These are phyloP conservation scores for Cairneyella variabilis DNA, from an alignment of 495 filamentous ascomycete genomes.

Conservation along the genomic window DNA sequence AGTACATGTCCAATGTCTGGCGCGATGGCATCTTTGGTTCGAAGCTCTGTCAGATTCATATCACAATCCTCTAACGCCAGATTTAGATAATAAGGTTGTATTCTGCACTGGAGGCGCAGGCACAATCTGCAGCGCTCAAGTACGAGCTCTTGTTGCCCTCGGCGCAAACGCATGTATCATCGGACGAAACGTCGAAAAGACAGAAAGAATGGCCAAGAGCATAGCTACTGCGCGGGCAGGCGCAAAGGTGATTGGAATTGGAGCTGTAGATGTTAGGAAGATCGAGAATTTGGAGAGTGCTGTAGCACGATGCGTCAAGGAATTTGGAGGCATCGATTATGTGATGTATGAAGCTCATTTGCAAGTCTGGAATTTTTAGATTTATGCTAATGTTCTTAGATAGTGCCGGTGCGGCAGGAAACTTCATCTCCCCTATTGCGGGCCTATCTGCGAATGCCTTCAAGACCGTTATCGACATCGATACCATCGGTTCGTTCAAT, in stretches of 20 bases:
- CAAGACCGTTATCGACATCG: slow-evolving; percentile 94
- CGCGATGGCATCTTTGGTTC: slow-evolving; percentile 79
- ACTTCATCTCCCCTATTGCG: slow-evolving; percentile 87
- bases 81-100: slow-evolving; percentile 76
- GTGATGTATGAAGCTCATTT: slow-evolving; percentile 61
- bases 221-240: slow-evolving; percentile 75
- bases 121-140: slow-evolving; percentile 90
- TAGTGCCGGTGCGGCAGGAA: slow-evolving; percentile 91
- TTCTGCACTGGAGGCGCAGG: slow-evolving; percentile 96
- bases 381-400: slow-evolving; percentile 14
- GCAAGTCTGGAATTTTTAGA: not conserved
- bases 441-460: slow-evolving; percentile 84
- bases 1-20: slow-evolving; percentile 80
- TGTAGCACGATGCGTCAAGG: slow-evolving; percentile 69
- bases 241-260: slow-evolving; percentile 80
- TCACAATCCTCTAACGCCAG: slow-evolving; percentile 1
- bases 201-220: slow-evolving; percentile 70
- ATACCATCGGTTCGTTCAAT: slow-evolving; percentile 89
- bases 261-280: slow-evolving; percentile 74
- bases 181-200: slow-evolving; percentile 87
- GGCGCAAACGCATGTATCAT: slow-evolving; percentile 93
- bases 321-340: slow-evolving; percentile 85
- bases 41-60: not conserved
- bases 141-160: slow-evolving; percentile 83
- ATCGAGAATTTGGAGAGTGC: slow-evolving; percentile 54